Evolutionary conservation across 2,329 filamentous ascomycete species (phyloP).

Genomic region (Fusarium buharicum): DNA sequence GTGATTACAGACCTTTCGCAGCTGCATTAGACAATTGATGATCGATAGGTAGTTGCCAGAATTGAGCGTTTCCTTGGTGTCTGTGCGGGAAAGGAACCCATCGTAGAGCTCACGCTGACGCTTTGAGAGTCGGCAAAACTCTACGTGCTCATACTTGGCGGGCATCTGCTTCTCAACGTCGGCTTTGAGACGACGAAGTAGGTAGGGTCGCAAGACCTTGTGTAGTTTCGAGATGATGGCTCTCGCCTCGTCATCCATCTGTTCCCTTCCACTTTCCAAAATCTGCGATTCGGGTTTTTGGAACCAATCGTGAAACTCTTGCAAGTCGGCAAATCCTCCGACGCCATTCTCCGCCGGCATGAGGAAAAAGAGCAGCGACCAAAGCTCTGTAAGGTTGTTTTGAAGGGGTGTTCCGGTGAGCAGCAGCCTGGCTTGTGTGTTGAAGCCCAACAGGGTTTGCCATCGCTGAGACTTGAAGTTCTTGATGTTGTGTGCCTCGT

Average conservation of each 20-base stretch:
- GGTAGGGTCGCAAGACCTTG: slow-evolving; percentile 90
- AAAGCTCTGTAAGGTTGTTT: slow-evolving; percentile 95
- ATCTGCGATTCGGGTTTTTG: slow-evolving; percentile 96
- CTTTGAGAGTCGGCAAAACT: slow-evolving; percentile 94
- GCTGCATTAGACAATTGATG: slow-evolving; percentile 97
- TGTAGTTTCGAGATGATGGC: slow-evolving; percentile 93
- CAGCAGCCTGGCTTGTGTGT: slow-evolving; percentile 85
- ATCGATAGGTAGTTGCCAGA: slow-evolving; percentile 98
- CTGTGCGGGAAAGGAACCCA: slow-evolving; percentile 89
- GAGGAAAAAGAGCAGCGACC: slow-evolving; percentile 96
- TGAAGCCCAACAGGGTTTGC: slow-evolving; percentile 94
- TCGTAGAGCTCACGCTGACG: slow-evolving; percentile 96
- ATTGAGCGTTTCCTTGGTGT: slow-evolving; percentile 87
- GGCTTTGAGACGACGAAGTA: slow-evolving; percentile 89
- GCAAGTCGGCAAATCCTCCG: slow-evolving; percentile 91
- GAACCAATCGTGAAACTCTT: slow-evolving; percentile 96
- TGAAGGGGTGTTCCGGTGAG: slow-evolving; percentile 95
- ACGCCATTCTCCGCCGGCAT: slow-evolving; percentile 91
- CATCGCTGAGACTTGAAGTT: slow-evolving; percentile 98
- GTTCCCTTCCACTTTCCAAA: slow-evolving; percentile 90
- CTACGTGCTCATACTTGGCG: slow-evolving; percentile 95
- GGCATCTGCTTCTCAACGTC: slow-evolving; percentile 99
- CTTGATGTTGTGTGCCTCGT: slow-evolving; percentile 99
- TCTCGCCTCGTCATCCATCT: slow-evolving; percentile 93
- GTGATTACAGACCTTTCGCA: slow-evolving; percentile 98